phyloP scores from a whole-genome alignment of 2,329 filamentous ascomycete genomes.

The Venturia nashicola region DNA sequence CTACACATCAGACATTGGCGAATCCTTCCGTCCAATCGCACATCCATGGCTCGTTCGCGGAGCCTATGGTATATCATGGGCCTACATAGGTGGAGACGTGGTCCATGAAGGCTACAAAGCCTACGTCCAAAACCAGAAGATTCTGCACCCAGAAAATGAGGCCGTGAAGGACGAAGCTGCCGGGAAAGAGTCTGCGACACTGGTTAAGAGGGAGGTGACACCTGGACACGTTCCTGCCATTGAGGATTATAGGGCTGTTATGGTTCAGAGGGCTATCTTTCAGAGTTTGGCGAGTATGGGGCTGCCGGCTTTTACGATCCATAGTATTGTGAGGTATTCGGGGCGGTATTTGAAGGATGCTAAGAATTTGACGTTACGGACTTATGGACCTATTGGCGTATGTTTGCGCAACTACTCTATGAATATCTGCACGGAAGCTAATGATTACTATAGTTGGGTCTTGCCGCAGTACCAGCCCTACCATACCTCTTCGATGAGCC shows the following conservation, averaged over 20 bases:
- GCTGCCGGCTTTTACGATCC: constrained; percentile 84
- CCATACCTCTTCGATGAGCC: constrained; percentile 82
- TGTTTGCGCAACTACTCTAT: constrained; percentile 27
- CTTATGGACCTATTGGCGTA: constrained; percentile 84
- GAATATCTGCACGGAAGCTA: not conserved
- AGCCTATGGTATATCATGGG: constrained; percentile 87
- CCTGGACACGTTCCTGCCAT: constrained; percentile 52
- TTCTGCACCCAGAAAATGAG: constrained; percentile 54
- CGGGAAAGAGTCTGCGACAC: constrained; percentile 11
- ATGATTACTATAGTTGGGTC: constrained; percentile 37
- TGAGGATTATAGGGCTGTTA: constrained; percentile 83
- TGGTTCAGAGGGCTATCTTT: constrained; percentile 83
- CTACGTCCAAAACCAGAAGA: constrained; percentile 73
- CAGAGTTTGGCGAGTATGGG: constrained; percentile 90
- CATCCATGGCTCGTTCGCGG: constrained; percentile 69
- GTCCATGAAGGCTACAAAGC: constrained; percentile 90
- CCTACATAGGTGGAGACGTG: constrained; percentile 84
- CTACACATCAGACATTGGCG: constrained; percentile 92
- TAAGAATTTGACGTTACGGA: constrained; percentile 64
- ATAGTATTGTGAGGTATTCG: constrained; percentile 82
- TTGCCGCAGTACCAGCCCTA: constrained; percentile 62
- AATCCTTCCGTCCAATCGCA: constrained; percentile 86
- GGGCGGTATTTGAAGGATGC: constrained; percentile 71
- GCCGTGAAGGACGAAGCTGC: constrained; percentile 14
- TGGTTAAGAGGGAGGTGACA: not conserved